These are phyloP conservation scores for Mucor racemosus DNA, from an alignment of 371 early-diverging fungal species.

Conservation along the genomic window DNA sequence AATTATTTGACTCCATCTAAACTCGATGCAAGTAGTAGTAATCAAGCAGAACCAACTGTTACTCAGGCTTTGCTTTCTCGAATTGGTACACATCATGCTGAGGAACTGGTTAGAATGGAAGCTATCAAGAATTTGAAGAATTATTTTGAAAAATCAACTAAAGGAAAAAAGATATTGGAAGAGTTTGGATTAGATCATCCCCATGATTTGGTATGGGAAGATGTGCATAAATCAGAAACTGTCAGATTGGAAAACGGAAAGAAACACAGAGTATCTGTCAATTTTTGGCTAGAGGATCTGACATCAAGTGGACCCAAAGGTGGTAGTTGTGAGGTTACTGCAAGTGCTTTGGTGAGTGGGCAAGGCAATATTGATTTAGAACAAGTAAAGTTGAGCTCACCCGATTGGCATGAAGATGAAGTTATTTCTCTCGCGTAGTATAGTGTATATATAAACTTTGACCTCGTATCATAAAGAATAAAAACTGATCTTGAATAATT, in stretches of 20 bases:
- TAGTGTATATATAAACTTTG: neutral
- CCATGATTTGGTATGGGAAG: constrained; percentile 27
- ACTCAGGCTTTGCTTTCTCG: constrained; percentile 19
- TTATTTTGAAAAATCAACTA: constrained; percentile 30
- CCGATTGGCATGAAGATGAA: constrained; percentile 30
- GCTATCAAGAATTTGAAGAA: constrained; percentile 37
- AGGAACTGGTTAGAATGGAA: constrained; percentile 30
- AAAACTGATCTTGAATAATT: too few species aligned
- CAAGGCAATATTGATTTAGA: constrained; percentile 24
- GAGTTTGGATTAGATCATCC: constrained; percentile 38
- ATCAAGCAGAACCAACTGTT: neutral
- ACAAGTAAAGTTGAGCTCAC: constrained; percentile 21
- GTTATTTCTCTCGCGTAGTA: constrained; percentile 13
- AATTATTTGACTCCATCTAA: constrained; percentile 21
- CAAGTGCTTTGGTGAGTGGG: constrained; percentile 29
- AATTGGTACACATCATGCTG: constrained; percentile 37
- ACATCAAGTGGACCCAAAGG: constrained; percentile 28
- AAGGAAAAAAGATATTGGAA: constrained; percentile 29
- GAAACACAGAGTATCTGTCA: constrained; percentile 22
- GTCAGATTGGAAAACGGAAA: constrained; percentile 7
- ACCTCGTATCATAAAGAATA: too few species aligned
- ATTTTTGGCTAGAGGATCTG: constrained; percentile 42
- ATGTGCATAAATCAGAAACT: constrained; percentile 27
- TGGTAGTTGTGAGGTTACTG: constrained; percentile 36
- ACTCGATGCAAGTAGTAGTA: neutral